phyloP scores from a whole-genome alignment of 179 eudicot species.

The Beta macrorhiza region DNA sequence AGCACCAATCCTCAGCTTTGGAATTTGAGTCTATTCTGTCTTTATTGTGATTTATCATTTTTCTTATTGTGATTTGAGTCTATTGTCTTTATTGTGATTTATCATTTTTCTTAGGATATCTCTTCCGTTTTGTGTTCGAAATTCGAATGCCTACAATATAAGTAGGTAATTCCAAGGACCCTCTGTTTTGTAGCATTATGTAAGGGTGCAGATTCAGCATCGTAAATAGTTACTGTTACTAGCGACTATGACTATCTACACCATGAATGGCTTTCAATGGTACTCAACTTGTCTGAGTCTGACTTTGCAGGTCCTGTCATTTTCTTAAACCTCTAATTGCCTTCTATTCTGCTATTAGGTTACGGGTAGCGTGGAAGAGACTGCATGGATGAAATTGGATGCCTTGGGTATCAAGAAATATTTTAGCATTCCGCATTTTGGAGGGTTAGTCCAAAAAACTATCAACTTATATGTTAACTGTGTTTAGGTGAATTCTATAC shows the following conservation, averaged over 20 bases:
- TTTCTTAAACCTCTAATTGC: background rate
- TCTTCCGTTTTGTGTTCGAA: background rate
- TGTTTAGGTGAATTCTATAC: background rate
- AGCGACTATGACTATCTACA: too few species aligned
- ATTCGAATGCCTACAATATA: background rate
- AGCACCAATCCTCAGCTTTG: background rate
- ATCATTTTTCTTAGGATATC: background rate
- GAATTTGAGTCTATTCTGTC: background rate
- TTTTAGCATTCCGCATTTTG: conserved; percentile 23
- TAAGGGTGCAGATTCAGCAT: too few species aligned
- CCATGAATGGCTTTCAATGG: background rate
- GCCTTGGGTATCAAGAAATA: conserved; percentile 29
- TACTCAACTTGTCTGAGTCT: background rate
- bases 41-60: background rate
- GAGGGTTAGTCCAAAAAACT: conserved; percentile 26
- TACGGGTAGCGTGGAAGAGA: conserved; percentile 30
- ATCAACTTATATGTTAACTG: background rate
- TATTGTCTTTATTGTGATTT: background rate
- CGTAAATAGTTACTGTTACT: too few species aligned
- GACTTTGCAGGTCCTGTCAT: background rate
- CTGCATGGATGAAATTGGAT: conserved; percentile 31
- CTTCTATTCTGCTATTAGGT: conserved; percentile 1
- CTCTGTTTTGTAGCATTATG: background rate
- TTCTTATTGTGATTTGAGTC: background rate
- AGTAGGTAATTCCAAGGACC: background rate